These are phyloP conservation scores for Asclepias syriaca DNA, from an alignment of 257 asterid genomes.

Conservation along the genomic window DNA sequence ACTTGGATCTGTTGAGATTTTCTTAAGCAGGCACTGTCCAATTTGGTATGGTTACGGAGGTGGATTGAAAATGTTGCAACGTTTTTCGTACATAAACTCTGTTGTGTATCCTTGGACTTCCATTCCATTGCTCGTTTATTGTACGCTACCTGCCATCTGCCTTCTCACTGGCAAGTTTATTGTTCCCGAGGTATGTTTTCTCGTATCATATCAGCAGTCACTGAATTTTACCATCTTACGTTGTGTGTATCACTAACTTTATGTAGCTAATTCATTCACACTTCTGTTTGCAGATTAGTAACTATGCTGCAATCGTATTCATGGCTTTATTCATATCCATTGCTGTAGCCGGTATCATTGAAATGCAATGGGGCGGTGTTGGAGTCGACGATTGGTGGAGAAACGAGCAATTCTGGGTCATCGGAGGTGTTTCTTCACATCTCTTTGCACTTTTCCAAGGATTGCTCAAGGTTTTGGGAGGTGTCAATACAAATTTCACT, in stretches of 20 bases:
- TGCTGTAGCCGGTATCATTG: conserved; percentile 77
- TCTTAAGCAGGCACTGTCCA: conserved; percentile 85
- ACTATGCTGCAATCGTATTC: conserved; percentile 74
- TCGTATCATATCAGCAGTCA: neutral
- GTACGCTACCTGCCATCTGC: conserved; percentile 89
- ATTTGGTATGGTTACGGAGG: conserved; percentile 95
- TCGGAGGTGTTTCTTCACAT: conserved; percentile 83
- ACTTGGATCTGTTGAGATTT: conserved; percentile 91
- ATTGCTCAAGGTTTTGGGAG: conserved; percentile 75
- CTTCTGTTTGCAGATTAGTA: conserved; percentile 56
- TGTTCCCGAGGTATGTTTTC: conserved; percentile 70
- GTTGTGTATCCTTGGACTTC: conserved; percentile 93
- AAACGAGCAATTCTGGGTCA: conserved; percentile 96
- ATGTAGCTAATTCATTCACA: neutral
- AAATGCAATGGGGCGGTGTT: conserved; percentile 97
- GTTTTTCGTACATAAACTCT: conserved; percentile 76
- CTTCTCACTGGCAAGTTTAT: conserved; percentile 87
- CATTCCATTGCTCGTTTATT: conserved; percentile 76
- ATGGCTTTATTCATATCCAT: conserved; percentile 74
- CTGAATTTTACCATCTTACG: neutral
- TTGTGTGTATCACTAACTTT: neutral
- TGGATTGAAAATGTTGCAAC: conserved; percentile 73
- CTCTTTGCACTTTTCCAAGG: conserved; percentile 87
- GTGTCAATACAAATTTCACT: conserved; percentile 74
- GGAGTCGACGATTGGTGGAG: conserved; percentile 96